Base-by-base conservation (phyloP, 305 asterid species). In the Fraxinus sp. region DNA sequence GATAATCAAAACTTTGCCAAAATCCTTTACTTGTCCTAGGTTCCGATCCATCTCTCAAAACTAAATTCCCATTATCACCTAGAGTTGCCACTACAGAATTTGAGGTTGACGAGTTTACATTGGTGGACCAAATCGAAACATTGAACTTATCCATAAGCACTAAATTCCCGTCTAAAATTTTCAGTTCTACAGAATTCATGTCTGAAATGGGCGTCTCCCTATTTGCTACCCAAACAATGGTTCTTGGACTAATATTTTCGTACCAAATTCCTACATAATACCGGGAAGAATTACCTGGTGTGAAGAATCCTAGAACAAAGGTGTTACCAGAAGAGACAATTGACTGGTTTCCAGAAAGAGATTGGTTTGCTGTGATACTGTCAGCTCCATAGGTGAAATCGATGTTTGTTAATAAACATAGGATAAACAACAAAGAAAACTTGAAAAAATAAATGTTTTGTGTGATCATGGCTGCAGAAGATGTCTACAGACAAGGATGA, bases 161-260 rank as follows among this genome's bases (percentile, higher is more conserved):
- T 75, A 93, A 83, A 78, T 91, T 89, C 3, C 92, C 89, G 33
- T n/a, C 78, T 3, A 84, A 86, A 76, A 93, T 80, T 52, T 68
- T 79, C 57, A 93, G 79, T 37, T 82, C 83, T 9, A 93, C 90
- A 18, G 91, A 64, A 4, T 68, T 80, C 16, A 55, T 80, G 80
- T 90, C 90, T 7, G 75, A 81, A n/a, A 93, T 81, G 0, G 97
- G 97, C 78, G 76, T 41, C 52, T 83, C 91, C 86, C 97, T 88
- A 84, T 94, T 93, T 6, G 98, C 98, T 1, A 94, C 97, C 98
- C 98, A 94, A 59, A 93, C 98, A 2, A 84, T 76, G 77, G 96
- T 91, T 75, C 1, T 81, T 9, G 9, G 8, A 78, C 72, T 66
- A n/a, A 94, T 79, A 68, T 83, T 88, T 16, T 49, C 77, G 88